phyloP scores from a whole-genome alignment of 805 yeast species.

The Candida nitratophila region DNA sequence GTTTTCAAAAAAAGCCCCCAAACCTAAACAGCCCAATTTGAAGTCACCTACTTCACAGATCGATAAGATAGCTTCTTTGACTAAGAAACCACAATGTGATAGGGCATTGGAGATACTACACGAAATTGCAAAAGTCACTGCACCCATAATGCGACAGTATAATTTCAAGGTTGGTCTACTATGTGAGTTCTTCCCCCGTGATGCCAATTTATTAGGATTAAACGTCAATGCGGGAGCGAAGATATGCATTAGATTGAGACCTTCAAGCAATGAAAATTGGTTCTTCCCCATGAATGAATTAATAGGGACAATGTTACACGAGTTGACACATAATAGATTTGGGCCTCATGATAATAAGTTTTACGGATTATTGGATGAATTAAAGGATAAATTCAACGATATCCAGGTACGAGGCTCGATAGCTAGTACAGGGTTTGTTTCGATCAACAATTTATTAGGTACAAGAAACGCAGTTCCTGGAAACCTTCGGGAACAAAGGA shows the following conservation, averaged over 20 bases:
- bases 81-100: slow-evolving; percentile 35
- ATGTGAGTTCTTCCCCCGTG: slow-evolving; percentile 77
- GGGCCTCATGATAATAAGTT: slow-evolving; percentile 80
- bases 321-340: slow-evolving; percentile 67
- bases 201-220: slow-evolving; percentile 60
- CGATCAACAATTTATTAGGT: slow-evolving; percentile 43
- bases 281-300: slow-evolving; percentile 63
- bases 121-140: slow-evolving; percentile 60
- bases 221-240: slow-evolving; percentile 76
- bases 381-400: slow-evolving; percentile 43
- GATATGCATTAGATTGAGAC: slow-evolving; percentile 64
- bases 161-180: slow-evolving; percentile 59
- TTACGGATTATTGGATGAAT: slow-evolving; percentile 55
- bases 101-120: slow-evolving; percentile 55
- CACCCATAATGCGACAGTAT: slow-evolving; percentile 70
- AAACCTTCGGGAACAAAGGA: slow-evolving; percentile 30
- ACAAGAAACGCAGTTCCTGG: slow-evolving; percentile 7
- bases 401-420: slow-evolving; percentile 36
- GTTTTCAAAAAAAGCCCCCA: not conserved
- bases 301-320: slow-evolving; percentile 83
- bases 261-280: slow-evolving; percentile 38
- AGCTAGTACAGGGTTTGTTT: slow-evolving; percentile 39
- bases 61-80: slow-evolving; percentile 36
- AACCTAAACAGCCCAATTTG: slow-evolving; percentile 6
- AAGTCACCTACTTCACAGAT: slow-evolving; percentile 28